Evolutionary conservation across 495 filamentous ascomycete genomes (phyloP), one percentile per base, ranked within the genome.

Genomic region (Penicillium tannophilum): DNA sequence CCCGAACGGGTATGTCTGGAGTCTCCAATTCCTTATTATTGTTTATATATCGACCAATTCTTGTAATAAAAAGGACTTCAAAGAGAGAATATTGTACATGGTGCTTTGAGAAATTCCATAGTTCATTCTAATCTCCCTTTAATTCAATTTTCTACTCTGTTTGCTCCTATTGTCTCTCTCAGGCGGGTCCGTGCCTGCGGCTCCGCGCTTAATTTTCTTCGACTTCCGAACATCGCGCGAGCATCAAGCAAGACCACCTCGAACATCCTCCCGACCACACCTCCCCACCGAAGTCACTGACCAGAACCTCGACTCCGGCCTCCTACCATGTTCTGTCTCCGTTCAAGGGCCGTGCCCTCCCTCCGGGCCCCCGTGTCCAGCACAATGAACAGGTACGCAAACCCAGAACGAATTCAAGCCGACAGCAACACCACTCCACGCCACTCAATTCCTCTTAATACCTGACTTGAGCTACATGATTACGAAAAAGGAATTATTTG

Each of bases 151-250:
- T 1, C 28, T 23, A 31, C 30, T 35, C 8, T 23, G 10, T 41
- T 16, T 41, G 39, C 39, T 26, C 35, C 36, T 44, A n/a, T 28
- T 31, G 17, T 36, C 8, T 36, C 31, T 9, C n/a, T 59, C 41
- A 59, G 55, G 57, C 61, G 60, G 71, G 70, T 68, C 72, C 69
- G 73, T 71, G 71, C 69, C 70, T 69, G 66, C 63, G 65, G 63
- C 63, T 71, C 66, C 68, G 67, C 66, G 70, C 68, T 72, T 69
- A 76, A 72, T 74, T 74, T 74, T 74, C 66, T 66, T 70, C 66
- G 44, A 48, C 63, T 61, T 64, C 68, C 68, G 59, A 56, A 65
- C 64, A 58, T 63, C 63, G 63, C 67, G 66, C 63, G 58, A 56
- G 61, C 36, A 42, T 52, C 60, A 55, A 41, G 45, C 44, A 39